Percentiles rank a stretch among this genome's conserved stretches.
These are phyloP conservation scores for Dictyostelium brefeldianum DNA, from an alignment of 78 protist genomes.

Conservation along the genomic window DNA sequence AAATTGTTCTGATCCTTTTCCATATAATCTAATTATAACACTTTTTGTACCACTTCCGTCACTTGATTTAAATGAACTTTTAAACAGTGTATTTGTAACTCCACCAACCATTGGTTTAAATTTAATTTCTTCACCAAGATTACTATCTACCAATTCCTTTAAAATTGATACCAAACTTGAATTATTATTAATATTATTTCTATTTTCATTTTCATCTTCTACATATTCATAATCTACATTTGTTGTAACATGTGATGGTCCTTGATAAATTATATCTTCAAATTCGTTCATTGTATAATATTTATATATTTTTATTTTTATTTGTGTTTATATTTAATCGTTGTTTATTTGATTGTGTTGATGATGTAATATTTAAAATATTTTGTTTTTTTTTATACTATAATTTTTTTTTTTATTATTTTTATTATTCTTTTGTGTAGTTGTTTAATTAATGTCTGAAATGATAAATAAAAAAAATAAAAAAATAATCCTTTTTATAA, in stretches of 20 bases:
- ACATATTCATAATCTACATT: background rate
- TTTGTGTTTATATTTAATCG: background rate
- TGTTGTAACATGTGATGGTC: slow-evolving; percentile 4
- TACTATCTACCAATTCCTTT: slow-evolving; percentile 65
- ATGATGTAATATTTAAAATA: background rate
- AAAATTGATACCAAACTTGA: slow-evolving; percentile 23
- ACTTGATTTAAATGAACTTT: slow-evolving; percentile 30
- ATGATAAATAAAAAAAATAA: background rate
- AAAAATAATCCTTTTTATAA: too few species aligned
- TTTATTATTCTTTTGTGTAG: background rate
- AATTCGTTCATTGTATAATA: slow-evolving; percentile 4
- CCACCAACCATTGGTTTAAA: slow-evolving; percentile 80
- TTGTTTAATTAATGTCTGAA: background rate
- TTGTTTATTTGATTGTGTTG: background rate
- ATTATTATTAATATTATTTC: background rate
- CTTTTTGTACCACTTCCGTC: slow-evolving; percentile 33
- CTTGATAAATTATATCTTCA: slow-evolving; percentile 9
- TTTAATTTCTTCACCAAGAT: slow-evolving; percentile 34
- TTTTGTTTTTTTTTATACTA: background rate
- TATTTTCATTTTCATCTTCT: background rate
- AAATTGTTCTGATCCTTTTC: slow-evolving; percentile 63
- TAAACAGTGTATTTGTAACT: slow-evolving; percentile 68
- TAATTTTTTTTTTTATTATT: background rate
- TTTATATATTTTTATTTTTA: too few species aligned
- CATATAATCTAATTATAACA: slow-evolving; percentile 75